These are phyloP conservation scores for sorghum (Sorghum bicolor) DNA, from an alignment of 176 grass and related monocot genomes.

Conservation along the genomic window Sorghum_bicolor_NCBIv3 NC_012872.2:11722001-11722500, in stretches of 20 bases:
- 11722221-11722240: background rate
- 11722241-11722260: background rate
- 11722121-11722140: background rate
- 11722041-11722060: background rate
- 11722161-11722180: background rate
- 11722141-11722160: background rate
- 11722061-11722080: background rate
- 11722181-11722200: background rate
- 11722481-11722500: background rate
- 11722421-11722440: too few relatives aligned
- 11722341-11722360: background rate
- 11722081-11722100: background rate
- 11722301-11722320: background rate
- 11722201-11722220: slow-evolving; percentile 4
- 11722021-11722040: background rate
- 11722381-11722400: background rate
- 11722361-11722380: background rate
- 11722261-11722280: background rate
- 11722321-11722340: background rate
- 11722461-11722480: background rate
- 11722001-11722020: background rate
- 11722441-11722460: background rate
- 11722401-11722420: background rate
- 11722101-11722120: background rate
- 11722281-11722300: background rate